These are phyloP conservation scores for Ophiostoma sp. DNA, from an alignment of 2,329 filamentous ascomycete species.

Conservation along the genomic window DNA sequence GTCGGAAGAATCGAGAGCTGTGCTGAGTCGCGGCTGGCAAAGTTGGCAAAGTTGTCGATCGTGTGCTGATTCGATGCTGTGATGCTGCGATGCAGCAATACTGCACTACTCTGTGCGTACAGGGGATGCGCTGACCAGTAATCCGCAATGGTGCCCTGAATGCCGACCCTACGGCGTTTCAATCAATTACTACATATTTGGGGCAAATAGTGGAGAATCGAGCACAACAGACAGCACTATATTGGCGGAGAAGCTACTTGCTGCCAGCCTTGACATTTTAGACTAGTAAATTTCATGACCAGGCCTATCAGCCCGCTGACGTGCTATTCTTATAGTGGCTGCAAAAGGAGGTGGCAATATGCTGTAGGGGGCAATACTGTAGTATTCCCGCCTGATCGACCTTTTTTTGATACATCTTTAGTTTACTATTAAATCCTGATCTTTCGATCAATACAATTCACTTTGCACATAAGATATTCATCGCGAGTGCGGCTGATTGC, in stretches of 20 bases:
- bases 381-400: too few species aligned
- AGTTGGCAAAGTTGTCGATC: neutral
- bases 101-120: neutral
- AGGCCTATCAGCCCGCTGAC: conserved; percentile 1
- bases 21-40: neutral
- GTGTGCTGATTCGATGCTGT: neutral
- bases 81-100: neutral
- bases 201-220: neutral
- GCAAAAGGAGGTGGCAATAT: conserved; percentile 11
- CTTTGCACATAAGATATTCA: neutral
- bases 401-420: too few species aligned
- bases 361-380: neutral
- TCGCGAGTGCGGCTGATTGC: neutral
- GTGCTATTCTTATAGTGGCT: neutral
- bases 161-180: neutral
- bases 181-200: neutral
- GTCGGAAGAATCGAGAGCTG: neutral
- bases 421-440: too few species aligned
- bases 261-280: neutral
- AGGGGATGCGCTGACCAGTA: neutral
- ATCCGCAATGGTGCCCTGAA: neutral
- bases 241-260: neutral
- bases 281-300: neutral
- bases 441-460: too few species aligned
- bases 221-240: neutral